Conservation (phyloP, 306 rosid species). For the Ormosia emarginata region DNA sequence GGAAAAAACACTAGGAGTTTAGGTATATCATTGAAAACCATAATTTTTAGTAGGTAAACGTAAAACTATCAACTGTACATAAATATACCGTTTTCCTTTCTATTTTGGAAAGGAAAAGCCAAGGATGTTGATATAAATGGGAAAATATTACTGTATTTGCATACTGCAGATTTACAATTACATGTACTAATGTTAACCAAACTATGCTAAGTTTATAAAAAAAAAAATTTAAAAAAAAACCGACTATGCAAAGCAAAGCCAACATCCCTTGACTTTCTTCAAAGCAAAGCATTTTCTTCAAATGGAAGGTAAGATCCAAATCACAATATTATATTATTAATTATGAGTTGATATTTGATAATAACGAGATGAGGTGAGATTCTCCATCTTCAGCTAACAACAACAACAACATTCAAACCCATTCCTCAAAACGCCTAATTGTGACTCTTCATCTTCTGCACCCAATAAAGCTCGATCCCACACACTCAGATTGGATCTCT, state of each 20-base stretch:
- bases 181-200: no score
- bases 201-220: no score
- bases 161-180: neutral
- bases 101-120: neutral
- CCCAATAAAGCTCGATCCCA: neutral
- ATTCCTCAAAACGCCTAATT: neutral
- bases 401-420: neutral
- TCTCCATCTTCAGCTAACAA: neutral
- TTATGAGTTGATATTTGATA: neutral
- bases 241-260: neutral
- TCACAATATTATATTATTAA: neutral
- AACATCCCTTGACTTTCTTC: neutral
- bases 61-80: no score
- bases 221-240: no score
- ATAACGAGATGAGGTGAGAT: neutral
- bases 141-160: neutral
- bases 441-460: neutral
- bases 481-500: slow-evolving; percentile 35
- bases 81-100: neutral
- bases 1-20: no score
- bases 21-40: no score
- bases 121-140: neutral
- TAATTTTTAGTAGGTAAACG: no score
- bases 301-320: neutral
- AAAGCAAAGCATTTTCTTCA: neutral